Evolutionary conservation across 441 rosid genomes (phyloP).

Genomic region (Omphalea diandra): DNA sequence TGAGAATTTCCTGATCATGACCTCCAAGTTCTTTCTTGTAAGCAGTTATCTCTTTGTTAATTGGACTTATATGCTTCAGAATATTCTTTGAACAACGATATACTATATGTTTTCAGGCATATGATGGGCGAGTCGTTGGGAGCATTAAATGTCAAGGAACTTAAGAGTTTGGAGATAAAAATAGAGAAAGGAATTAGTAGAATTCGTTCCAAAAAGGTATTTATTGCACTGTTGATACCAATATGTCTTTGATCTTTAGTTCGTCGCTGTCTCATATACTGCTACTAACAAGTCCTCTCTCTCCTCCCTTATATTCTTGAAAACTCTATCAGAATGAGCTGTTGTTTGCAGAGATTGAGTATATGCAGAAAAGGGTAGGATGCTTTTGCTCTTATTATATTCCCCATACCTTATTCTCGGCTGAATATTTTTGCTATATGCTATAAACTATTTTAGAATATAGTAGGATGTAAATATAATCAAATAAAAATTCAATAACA

Average conservation of each 20-base stretch:
- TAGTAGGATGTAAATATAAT: too few relatives aligned
- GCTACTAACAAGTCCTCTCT: slow-evolving; percentile 10
- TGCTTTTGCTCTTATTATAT: not conserved
- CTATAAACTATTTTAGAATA: not conserved
- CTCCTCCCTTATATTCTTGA: not conserved
- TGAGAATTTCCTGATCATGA: not conserved
- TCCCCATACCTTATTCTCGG: not conserved
- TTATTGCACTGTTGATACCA: not conserved
- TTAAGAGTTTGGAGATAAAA: slow-evolving; percentile 59
- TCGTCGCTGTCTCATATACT: not conserved
- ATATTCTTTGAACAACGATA: not conserved
- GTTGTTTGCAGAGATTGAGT: slow-evolving; percentile 66
- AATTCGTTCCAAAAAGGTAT: slow-evolving; percentile 90
- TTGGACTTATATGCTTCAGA: not conserved
- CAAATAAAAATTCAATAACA: too few relatives aligned
- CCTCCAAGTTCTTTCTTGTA: not conserved
- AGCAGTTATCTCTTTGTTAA: not conserved
- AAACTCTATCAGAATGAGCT: slow-evolving; percentile 54
- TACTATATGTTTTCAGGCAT: slow-evolving; percentile 43
- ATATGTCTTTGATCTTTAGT: not conserved
- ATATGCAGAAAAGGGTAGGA: slow-evolving; percentile 60
- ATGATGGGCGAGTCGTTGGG: slow-evolving; percentile 79
- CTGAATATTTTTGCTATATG: not conserved
- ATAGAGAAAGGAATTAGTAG: slow-evolving; percentile 76
- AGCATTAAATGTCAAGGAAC: slow-evolving; percentile 48